A percentile compares a stretch with the other conserved stretches of the same genome.
Evolutionary conservation across 257 asterid genomes (phyloP).

Genomic region (Gentiana straminea): DNA sequence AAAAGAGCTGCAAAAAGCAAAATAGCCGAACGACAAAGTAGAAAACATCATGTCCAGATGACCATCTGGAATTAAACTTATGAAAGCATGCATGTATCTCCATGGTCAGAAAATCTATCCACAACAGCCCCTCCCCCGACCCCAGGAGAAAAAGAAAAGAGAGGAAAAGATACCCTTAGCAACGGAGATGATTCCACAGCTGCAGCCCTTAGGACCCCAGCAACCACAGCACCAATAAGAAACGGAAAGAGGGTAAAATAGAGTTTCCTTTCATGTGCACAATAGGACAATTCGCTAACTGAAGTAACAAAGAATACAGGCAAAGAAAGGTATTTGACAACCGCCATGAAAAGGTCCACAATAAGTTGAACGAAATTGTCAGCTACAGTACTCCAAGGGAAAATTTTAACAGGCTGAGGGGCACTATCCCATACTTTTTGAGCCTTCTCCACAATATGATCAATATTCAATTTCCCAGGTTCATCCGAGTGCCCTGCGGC

Average conservation of each 20-base stretch:
- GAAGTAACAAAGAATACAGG: slow-evolving; percentile 57
- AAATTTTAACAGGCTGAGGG: slow-evolving; percentile 67
- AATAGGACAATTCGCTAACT: slow-evolving; percentile 81
- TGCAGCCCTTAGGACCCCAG: slow-evolving; percentile 55
- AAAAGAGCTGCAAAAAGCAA: too few relatives aligned
- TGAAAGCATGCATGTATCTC: too few relatives aligned
- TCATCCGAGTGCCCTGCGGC: slow-evolving; percentile 50
- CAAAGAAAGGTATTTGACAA: slow-evolving; percentile 42
- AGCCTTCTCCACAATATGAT: slow-evolving; percentile 34
- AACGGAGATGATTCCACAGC: slow-evolving; percentile 63
- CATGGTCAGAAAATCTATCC: too few relatives aligned
- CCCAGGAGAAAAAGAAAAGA: too few relatives aligned
- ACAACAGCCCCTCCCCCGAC: too few relatives aligned
- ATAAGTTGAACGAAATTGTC: slow-evolving; percentile 69
- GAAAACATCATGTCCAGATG: too few relatives aligned
- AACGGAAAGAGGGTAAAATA: slow-evolving; percentile 59
- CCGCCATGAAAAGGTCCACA: slow-evolving; percentile 49
- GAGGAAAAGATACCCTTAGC: slow-evolving; percentile 58
- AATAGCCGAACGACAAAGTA: too few relatives aligned
- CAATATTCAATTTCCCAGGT: slow-evolving; percentile 30
- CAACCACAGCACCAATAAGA: slow-evolving; percentile 57
- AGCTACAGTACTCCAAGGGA: slow-evolving; percentile 71
- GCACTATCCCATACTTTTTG: slow-evolving; percentile 54
- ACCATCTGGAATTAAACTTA: too few relatives aligned
- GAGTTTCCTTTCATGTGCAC: slow-evolving; percentile 88